phyloP scores from a whole-genome alignment of 768 basidiomycete genomes.

The Mycena rosella region DNA sequence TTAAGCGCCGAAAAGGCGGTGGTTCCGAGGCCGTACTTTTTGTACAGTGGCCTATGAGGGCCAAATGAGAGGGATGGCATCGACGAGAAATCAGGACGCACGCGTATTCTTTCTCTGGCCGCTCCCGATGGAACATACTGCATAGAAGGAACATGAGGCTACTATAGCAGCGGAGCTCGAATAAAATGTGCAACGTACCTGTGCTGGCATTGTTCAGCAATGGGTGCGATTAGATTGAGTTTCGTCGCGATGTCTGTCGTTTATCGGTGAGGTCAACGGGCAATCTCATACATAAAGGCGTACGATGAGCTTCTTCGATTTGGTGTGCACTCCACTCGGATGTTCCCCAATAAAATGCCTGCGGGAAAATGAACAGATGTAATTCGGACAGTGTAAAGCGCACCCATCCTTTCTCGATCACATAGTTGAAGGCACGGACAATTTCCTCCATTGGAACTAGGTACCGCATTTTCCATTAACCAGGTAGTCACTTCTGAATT shows the following conservation, averaged over 20 bases:
- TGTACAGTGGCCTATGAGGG: constrained; percentile 66
- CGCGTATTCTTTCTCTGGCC: constrained; percentile 86
- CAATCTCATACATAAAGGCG: constrained; percentile 34
- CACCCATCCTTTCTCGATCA: constrained; percentile 78
- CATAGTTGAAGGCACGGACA: constrained; percentile 84
- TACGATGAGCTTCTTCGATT: constrained; percentile 77
- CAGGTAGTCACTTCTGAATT: background rate
- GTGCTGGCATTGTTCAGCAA: constrained; percentile 84
- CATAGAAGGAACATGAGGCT: background rate
- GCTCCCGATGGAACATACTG: constrained; percentile 84
- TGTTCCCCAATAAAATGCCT: constrained; percentile 78
- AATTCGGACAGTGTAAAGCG: too few species aligned
- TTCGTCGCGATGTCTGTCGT: constrained; percentile 74
- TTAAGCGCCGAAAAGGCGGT: constrained; percentile 84
- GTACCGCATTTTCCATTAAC: too few species aligned
- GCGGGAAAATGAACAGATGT: too few species aligned
- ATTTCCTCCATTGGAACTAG: constrained; percentile 79
- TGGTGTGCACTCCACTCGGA: constrained; percentile 83
- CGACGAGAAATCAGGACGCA: constrained; percentile 44
- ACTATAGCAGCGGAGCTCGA: too few species aligned
- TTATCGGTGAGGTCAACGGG: too few species aligned
- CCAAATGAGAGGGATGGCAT: background rate
- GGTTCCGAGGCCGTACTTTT: constrained; percentile 75
- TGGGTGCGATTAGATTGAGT: constrained; percentile 75
- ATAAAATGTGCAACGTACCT: constrained; percentile 55